phyloP scores from a whole-genome alignment of 2,329 filamentous ascomycete species.

The Ceratocystis smalleyi region DNA sequence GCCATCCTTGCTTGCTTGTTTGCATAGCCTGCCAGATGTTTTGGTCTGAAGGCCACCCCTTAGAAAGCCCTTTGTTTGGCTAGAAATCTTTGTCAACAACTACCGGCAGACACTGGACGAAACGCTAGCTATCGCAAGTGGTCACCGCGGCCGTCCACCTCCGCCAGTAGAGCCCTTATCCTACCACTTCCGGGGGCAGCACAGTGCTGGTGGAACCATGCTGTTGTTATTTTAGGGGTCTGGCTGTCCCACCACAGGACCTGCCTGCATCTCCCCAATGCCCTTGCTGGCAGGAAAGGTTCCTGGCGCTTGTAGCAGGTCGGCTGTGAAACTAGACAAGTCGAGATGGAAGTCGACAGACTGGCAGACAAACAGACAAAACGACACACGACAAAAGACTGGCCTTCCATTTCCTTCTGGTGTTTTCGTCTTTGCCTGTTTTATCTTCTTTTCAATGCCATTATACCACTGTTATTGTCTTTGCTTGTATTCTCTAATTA shows the following conservation, averaged over 20 bases:
- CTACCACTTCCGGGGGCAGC: background rate
- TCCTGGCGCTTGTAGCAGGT: background rate
- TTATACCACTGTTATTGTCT: background rate
- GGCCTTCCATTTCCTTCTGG: background rate
- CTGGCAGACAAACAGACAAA: background rate
- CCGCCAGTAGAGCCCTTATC: background rate
- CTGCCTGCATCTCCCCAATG: background rate
- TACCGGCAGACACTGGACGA: background rate
- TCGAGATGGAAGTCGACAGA: background rate
- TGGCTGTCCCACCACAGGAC: background rate
- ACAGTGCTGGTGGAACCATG: background rate
- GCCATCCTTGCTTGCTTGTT: background rate
- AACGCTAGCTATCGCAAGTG: background rate
- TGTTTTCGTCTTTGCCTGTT: background rate
- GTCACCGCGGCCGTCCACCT: background rate
- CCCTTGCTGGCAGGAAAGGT: background rate
- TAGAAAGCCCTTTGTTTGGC: background rate
- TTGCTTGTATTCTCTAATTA: background rate
- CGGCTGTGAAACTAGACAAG: background rate
- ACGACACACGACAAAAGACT: background rate
- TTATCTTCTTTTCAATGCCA: background rate
- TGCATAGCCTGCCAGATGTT: background rate
- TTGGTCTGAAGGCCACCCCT: background rate
- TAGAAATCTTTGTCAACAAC: background rate
- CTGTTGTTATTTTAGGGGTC: background rate